A percentile compares a stretch with the other conserved stretches of the same genome.
These are phyloP conservation scores for Penicillium malachiteum DNA, from an alignment of 495 filamentous ascomycete species.

Conservation along the genomic window DNA sequence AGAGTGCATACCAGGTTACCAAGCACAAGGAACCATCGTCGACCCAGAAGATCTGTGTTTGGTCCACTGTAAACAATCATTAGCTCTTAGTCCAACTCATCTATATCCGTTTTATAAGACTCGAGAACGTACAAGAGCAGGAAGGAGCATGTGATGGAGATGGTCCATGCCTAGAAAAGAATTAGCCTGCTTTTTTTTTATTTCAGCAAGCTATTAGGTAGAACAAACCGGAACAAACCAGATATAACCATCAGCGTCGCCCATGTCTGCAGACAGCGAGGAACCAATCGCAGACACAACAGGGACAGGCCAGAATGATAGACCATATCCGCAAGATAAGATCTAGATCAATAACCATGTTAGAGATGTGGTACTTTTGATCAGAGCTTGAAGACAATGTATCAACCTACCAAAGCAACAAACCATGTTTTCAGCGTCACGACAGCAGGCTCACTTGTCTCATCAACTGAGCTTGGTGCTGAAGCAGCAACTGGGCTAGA, in stretches of 20 bases:
- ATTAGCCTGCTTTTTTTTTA: no score
- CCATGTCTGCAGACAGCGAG: slow-evolving; percentile 21
- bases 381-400: no score
- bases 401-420: slow-evolving; percentile 17
- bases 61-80: slow-evolving; percentile 18
- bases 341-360: slow-evolving; percentile 15
- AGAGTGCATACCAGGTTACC: slow-evolving; percentile 19
- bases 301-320: slow-evolving; percentile 27
- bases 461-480: slow-evolving; percentile 6
- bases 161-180: slow-evolving; percentile 11
- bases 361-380: no score
- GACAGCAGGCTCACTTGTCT: slow-evolving; percentile 14
- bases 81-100: background rate
- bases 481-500: background rate
- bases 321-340: slow-evolving; percentile 28
- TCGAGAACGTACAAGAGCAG: slow-evolving; percentile 21
- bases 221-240: slow-evolving; percentile 27
- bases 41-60: slow-evolving; percentile 25
- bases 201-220: no score
- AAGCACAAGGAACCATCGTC: slow-evolving; percentile 28
- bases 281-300: slow-evolving; percentile 20
- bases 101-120: background rate
- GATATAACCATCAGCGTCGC: slow-evolving; percentile 19
- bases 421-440: slow-evolving; percentile 28
- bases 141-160: slow-evolving; percentile 27